These are phyloP conservation scores for Eucalyptus erythrocorys DNA, from an alignment of 345 rosid genomes.

Conservation along the genomic window DNA sequence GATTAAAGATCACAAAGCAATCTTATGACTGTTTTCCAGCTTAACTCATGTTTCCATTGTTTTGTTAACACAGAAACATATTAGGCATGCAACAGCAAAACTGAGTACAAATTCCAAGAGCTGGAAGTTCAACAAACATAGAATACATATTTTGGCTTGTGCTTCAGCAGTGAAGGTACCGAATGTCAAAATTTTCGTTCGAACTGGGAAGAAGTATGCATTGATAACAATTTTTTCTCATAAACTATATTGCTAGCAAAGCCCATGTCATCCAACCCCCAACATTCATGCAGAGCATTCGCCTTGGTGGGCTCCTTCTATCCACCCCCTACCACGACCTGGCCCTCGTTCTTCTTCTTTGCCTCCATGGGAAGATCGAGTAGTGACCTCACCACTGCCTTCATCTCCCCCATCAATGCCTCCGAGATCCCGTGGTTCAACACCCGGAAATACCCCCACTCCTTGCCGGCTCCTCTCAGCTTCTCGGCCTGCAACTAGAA, in stretches of 20 bases:
- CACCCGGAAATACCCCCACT: constrained; percentile 69
- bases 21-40: neutral
- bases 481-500: constrained; percentile 15
- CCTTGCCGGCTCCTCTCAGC: constrained; percentile 52
- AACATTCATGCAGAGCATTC: constrained; percentile 70
- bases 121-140: neutral
- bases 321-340: constrained; percentile 56
- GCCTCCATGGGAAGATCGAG: constrained; percentile 52
- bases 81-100: too few species aligned
- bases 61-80: too few species aligned
- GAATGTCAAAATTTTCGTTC: neutral
- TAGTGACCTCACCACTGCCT: constrained; percentile 40
- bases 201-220: neutral
- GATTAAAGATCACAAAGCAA: neutral
- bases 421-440: constrained; percentile 41
- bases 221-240: neutral
- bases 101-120: neutral
- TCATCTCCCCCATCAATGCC: constrained; percentile 50
- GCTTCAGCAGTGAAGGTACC: neutral
- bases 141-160: neutral
- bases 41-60: too few species aligned
- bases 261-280: constrained; percentile 61
- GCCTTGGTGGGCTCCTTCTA: constrained; percentile 28
- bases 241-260: constrained; percentile 3
- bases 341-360: constrained; percentile 36